Base-by-base conservation (phyloP, 148 eudicot species). In the Beta vulgaris region DNA sequence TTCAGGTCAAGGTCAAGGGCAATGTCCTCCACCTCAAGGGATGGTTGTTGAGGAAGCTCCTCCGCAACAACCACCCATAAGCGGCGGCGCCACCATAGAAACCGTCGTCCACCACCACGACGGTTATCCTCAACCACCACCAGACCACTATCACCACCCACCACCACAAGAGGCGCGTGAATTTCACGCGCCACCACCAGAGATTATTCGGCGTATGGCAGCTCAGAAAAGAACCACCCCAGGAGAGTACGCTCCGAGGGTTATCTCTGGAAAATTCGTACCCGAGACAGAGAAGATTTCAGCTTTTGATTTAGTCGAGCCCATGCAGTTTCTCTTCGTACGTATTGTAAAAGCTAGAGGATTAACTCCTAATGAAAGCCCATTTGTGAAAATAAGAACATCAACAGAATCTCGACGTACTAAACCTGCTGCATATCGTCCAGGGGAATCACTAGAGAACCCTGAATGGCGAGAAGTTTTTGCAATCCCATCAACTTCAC, bases 401-500 rank as follows among this genome's bases (percentile, higher is more conserved):
- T 78, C 92, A 4, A 76, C 66, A 85, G 88, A 90, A 44, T 36
- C 65, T 0, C 76, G 79, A 32, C 76, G 82, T 13, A 84, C 96
- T 4, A 88, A 85, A 69, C 92, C 92, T 32, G 92, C 86, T 26
- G 19, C 25, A 1, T 36, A 49, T 62, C 75, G 81, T 2, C 86
- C 91, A 4, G 85, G 80, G 6, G 87, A 87, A 1, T 77, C 82
- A 32, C 64, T 84, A 25, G 79, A 84, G 11, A 82, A 72, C 58
- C 92, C 92, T 2, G 99, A 95, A 15, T 95, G 99, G 99, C 67
- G 82, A 61, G 87, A 87, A 68, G 90, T 89, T 0, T 95, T 95
- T 68, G 93, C 97, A 18, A 26, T 92, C 62, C 14, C 48, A 7
- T 31, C 70, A 2, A 6, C 85, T 64, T 16, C 79, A 0, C 6